phyloP scores from a whole-genome alignment of 305 asterid genomes.

The Andrographis paniculata region DNA sequence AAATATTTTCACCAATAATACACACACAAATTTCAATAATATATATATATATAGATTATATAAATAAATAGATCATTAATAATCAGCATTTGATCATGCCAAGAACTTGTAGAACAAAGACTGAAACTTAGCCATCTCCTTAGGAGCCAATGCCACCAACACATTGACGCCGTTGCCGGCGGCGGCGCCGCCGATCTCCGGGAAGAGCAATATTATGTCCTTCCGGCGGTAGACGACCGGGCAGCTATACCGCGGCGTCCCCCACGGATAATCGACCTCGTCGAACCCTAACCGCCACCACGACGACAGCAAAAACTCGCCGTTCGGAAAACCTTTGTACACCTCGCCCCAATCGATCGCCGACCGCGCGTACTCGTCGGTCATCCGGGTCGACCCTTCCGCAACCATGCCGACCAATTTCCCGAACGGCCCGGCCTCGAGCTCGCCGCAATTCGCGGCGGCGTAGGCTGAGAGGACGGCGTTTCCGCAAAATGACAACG shows the following conservation, averaged over 20 bases:
- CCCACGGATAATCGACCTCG: conserved; percentile 78
- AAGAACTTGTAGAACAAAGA: conserved; percentile 29
- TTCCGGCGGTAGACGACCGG: conserved; percentile 71
- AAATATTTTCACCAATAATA: too few relatives aligned
- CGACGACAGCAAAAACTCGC: conserved; percentile 74
- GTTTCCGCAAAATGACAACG: conserved; percentile 52
- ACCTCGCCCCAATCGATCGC: conserved; percentile 85
- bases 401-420: conserved; percentile 42
- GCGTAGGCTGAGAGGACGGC: conserved; percentile 71
- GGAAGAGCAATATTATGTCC: conserved; percentile 63
- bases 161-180: conserved; percentile 48
- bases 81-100: conserved; percentile 9
- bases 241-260: conserved; percentile 67
- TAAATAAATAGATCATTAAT: background rate
- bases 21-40: too few relatives aligned
- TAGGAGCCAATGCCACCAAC: conserved; percentile 60
- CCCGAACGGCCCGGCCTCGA: conserved; percentile 43
- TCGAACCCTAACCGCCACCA: conserved; percentile 93
- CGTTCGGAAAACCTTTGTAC: conserved; percentile 72
- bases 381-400: conserved; percentile 53
- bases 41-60: background rate
- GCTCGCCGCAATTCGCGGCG: conserved; percentile 37
- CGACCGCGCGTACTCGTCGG: conserved; percentile 63
- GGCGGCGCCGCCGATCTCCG: conserved; percentile 35
- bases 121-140: conserved; percentile 61